Percentiles rank a stretch among this genome's conserved stretches.
Evolutionary conservation across 2,329 filamentous ascomycete species (phyloP).

Genomic region (Diplodia intermedia): DNA sequence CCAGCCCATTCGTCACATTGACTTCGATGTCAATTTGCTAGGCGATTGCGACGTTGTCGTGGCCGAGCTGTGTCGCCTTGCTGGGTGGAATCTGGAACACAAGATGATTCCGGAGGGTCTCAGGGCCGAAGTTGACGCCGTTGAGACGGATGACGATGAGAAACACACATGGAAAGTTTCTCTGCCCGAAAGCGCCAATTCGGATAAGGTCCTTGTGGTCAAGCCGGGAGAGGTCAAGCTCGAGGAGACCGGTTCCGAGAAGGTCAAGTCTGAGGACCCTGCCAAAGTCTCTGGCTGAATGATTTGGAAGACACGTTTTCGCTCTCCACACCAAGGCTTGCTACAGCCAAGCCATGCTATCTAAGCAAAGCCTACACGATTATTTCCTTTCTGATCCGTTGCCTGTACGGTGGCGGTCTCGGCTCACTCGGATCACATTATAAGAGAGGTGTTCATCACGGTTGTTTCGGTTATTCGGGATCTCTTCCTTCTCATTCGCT

Average conservation of each 20-base stretch:
- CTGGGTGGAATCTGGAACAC: slow-evolving; percentile 80
- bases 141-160: slow-evolving; percentile 40
- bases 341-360: background rate
- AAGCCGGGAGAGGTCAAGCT: slow-evolving; percentile 7
- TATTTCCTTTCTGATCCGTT: background rate
- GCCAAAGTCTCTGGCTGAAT: slow-evolving; percentile 37
- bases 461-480: slow-evolving; percentile 3
- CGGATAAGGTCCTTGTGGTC: slow-evolving; percentile 11
- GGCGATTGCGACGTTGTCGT: slow-evolving; percentile 94
- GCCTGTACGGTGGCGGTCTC: background rate
- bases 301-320: background rate
- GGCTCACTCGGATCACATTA: slow-evolving; percentile 1
- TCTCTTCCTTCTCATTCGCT: background rate
- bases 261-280: slow-evolving; percentile 37
- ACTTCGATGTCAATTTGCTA: slow-evolving; percentile 96
- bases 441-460: slow-evolving; percentile 12
- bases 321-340: background rate
- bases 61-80: slow-evolving; percentile 79
- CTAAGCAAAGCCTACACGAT: background rate
- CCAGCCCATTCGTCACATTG: slow-evolving; percentile 80
- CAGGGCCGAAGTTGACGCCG: slow-evolving; percentile 61
- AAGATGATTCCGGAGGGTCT: slow-evolving; percentile 80
- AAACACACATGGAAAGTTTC: slow-evolving; percentile 35
- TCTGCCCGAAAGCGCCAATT: background rate
- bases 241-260: slow-evolving; percentile 32